Evolutionary conservation across 768 basidiomycete species (phyloP).

Genomic region (Ramaria sp.): DNA sequence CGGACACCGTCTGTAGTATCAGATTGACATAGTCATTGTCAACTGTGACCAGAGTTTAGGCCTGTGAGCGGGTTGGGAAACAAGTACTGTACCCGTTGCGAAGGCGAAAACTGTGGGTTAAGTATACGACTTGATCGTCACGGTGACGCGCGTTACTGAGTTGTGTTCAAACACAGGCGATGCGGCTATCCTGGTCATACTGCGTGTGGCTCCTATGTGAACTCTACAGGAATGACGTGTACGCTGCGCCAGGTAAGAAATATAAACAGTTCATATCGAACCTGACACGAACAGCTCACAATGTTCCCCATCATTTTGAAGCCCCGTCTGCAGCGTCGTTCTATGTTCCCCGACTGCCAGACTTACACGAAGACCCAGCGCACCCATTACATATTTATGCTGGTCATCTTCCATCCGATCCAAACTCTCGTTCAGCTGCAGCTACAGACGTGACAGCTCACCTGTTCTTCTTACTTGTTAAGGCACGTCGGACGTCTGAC

Average conservation of each 20-base stretch:
- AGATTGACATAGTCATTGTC: no score
- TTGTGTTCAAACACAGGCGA: neutral
- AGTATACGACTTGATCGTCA: no score
- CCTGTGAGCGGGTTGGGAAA: no score
- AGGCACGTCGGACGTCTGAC: slow-evolving; percentile 82
- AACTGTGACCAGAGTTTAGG: no score
- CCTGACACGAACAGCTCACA: no score
- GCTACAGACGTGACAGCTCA: slow-evolving; percentile 62
- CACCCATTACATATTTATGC: slow-evolving; percentile 73
- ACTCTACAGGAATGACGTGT: slow-evolving; percentile 8
- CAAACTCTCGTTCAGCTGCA: slow-evolving; percentile 37
- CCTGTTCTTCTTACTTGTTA: slow-evolving; percentile 82
- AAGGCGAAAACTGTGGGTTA: no score
- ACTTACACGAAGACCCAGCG: slow-evolving; percentile 59
- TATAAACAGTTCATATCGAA: neutral
- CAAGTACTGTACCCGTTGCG: no score
- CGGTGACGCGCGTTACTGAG: neutral
- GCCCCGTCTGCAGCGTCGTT: slow-evolving; percentile 77
- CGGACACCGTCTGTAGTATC: no score
- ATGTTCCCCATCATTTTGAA: slow-evolving; percentile 17
- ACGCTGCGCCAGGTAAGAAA: slow-evolving; percentile 21
- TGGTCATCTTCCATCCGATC: slow-evolving; percentile 79
- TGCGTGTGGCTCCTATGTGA: slow-evolving; percentile 8
- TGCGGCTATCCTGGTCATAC: neutral
- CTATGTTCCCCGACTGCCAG: slow-evolving; percentile 69